Percentiles rank a stretch among this genome's conserved stretches.
Evolutionary conservation across 1,139 yeast genomes (phyloP).

Genomic region (Yamadazyma atlantica): DNA sequence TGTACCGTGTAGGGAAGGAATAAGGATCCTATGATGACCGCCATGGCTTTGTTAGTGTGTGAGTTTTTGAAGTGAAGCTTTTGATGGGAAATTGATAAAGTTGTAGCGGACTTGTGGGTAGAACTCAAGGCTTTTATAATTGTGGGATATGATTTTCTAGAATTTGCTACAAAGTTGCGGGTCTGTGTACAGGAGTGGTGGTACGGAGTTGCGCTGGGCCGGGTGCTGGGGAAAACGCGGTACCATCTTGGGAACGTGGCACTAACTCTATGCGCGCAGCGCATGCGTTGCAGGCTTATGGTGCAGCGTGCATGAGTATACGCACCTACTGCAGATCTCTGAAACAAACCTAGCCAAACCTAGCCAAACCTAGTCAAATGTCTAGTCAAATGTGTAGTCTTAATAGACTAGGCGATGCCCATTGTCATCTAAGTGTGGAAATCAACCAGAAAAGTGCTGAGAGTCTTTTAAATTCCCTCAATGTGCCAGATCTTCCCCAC

Average conservation of each 20-base stretch:
- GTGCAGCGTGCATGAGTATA: too few relatives aligned
- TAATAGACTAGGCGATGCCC: constrained; percentile 10
- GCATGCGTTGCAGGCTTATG: too few relatives aligned
- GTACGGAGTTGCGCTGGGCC: too few relatives aligned
- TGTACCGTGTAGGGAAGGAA: constrained; percentile 74
- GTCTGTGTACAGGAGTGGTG: neutral
- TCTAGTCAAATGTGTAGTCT: neutral
- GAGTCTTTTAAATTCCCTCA: constrained; percentile 1
- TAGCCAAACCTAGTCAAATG: too few relatives aligned
- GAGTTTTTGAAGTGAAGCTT: too few relatives aligned
- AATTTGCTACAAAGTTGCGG: neutral
- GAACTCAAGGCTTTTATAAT: neutral
- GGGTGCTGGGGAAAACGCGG: too few relatives aligned
- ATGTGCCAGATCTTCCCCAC: neutral
- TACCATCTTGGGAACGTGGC: too few relatives aligned
- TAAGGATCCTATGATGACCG: constrained; percentile 58
- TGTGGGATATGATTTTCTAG: neutral
- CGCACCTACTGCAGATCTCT: too few relatives aligned
- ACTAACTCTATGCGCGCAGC: too few relatives aligned
- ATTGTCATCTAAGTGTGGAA: constrained; percentile 15
- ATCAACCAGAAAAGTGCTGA: constrained; percentile 2
- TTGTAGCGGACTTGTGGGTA: neutral
- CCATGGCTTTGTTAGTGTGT: too few relatives aligned
- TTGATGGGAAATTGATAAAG: too few relatives aligned
- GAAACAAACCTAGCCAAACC: too few relatives aligned